phyloP scores from a whole-genome alignment of 225 moss, liverwort and hornwort species.

The Physcomitrium patens region DNA sequence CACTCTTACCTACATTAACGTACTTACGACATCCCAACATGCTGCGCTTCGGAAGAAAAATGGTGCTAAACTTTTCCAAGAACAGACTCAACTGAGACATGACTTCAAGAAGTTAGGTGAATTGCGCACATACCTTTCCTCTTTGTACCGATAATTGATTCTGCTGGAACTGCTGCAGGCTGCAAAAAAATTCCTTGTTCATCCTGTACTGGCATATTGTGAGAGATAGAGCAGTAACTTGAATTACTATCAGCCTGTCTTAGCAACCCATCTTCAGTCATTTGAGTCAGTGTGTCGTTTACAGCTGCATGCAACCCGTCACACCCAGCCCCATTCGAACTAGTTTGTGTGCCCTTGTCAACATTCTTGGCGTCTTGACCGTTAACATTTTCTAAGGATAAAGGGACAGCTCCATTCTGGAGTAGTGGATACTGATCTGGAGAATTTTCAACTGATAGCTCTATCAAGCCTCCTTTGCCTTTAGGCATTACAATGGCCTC shows the following conservation, averaged over 20 bases:
- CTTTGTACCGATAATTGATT: slow-evolving; percentile 17
- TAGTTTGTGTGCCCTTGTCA: slow-evolving; percentile 23
- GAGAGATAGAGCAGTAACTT: slow-evolving; percentile 20
- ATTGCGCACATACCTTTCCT: slow-evolving; percentile 24
- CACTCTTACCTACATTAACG: not conserved
- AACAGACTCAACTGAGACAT: not conserved
- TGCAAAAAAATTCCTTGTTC: slow-evolving; percentile 21
- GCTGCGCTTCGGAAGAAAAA: not conserved
- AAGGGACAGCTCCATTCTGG: slow-evolving; percentile 31
- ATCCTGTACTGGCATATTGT: slow-evolving; percentile 20
- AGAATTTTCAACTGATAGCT: slow-evolving; percentile 36
- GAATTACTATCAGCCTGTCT: slow-evolving; percentile 21
- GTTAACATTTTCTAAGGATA: slow-evolving; percentile 24
- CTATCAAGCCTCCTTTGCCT: slow-evolving; percentile 46
- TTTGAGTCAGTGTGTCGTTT: slow-evolving; percentile 27
- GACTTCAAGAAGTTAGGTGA: not conserved
- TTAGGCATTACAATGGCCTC: slow-evolving; percentile 10
- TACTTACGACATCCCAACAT: not conserved
- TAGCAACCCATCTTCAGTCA: slow-evolving; percentile 35
- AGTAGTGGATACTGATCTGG: slow-evolving; percentile 50
- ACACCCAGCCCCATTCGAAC: slow-evolving; percentile 33
- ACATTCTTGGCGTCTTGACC: slow-evolving; percentile 29
- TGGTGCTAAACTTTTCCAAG: not conserved
- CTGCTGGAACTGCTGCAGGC: slow-evolving; percentile 24
- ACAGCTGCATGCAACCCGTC: slow-evolving; percentile 30